These are phyloP conservation scores for Anacardium occidentale DNA, from an alignment of 345 rosid genomes.

Conservation along the genomic window DNA sequence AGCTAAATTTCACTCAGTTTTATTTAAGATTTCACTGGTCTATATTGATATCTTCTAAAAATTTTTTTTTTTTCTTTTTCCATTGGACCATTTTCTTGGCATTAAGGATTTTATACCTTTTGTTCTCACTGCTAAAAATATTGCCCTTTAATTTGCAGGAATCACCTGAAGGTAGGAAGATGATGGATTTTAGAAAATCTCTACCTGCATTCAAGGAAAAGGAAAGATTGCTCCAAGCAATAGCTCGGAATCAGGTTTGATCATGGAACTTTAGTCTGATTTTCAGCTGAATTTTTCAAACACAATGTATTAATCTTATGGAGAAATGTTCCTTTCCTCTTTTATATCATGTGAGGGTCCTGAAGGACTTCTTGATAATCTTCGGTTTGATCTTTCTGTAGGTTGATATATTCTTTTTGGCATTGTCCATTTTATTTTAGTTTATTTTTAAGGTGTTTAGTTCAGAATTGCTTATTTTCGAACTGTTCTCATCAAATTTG, in stretches of 20 bases:
- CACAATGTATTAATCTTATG: background rate
- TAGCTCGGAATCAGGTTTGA: conserved; percentile 91
- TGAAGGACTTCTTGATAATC: background rate
- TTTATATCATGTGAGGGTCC: background rate
- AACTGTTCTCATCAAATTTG: background rate
- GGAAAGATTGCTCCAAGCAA: conserved; percentile 90
- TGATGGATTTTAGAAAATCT: conserved; percentile 80
- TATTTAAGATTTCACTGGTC: too few relatives aligned
- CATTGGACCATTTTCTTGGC: background rate
- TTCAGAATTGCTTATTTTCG: background rate
- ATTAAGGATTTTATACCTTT: background rate
- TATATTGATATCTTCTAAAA: too few relatives aligned
- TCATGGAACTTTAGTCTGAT: conserved; percentile 9
- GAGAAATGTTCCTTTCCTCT: conserved; percentile 7
- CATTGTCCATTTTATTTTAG: background rate
- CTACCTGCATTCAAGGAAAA: conserved; percentile 90
- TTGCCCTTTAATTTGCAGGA: conserved; percentile 45
- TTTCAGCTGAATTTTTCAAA: conserved; percentile 6
- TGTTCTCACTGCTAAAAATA: background rate
- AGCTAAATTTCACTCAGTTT: too few relatives aligned
- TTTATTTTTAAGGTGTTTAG: background rate
- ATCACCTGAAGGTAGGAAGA: conserved; percentile 82
- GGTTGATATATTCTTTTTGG: background rate
- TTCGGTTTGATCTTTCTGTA: background rate
- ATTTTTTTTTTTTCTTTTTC: background rate